Base-by-base conservation (phyloP, 306 rosid genomes). In the Quercus engelmannii region DNA sequence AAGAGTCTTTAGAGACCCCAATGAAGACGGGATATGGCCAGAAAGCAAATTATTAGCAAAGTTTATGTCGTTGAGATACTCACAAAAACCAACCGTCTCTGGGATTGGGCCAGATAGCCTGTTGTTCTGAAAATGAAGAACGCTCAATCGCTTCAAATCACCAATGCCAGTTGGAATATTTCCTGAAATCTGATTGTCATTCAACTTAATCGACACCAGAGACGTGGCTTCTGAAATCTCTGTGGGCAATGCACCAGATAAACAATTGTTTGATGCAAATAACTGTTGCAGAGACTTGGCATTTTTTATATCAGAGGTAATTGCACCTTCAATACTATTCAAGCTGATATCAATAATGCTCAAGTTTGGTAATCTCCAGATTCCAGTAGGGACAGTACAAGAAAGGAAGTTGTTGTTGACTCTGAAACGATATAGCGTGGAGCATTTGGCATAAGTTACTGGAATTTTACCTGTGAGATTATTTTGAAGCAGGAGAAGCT, bases 381-480 rank as follows among this genome's bases (percentile, higher is more conserved):
- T 81, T 13, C 88, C 83, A 0, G 91, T 35, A 1, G 98, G 98
- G 17, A 95, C 75, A 0, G 70, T 43, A 6, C 99, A 98, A 3
- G 92, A 76, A 70, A 95, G 98, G 1, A 87, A 93, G 86, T 95
- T 91, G 8, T 82, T 9, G 73, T 85, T 88, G 5, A 95, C 98
- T 69, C 98, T 87, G 65, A 95, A 86, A 3, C 99, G 80, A 2
- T 1, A 19, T 38, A 95, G 18, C 5, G 85, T 83, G 19, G 12
- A 65, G 80, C 99, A 95, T 33, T 81, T 69, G 0, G 81, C 91
- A 21, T 95, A 95, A 1, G 6, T 90, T 0, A 80, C 82, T 19
- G 98, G 99, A 75, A 95, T 92, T 77, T 79, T 80, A 3, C 99
- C 97, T 19, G 97, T 81, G 78, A 95, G 88, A 0, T 90, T 91